Evolutionary conservation across 2,329 filamentous ascomycete genomes (phyloP), one percentile per base, ranked within the genome.

Genomic region (Alternaria ventricosa): DNA sequence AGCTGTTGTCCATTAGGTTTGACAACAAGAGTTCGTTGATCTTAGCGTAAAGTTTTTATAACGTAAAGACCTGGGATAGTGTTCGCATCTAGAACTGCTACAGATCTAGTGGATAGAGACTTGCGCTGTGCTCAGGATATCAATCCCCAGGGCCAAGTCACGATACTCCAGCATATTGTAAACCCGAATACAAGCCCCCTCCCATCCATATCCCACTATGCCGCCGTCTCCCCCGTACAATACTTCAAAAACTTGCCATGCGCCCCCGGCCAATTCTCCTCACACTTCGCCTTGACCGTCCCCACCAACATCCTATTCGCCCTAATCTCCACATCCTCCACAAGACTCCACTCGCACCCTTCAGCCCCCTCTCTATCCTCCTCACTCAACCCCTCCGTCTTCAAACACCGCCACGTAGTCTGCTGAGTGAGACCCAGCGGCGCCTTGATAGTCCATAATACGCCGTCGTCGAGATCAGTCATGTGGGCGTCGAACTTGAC

Each of bases 251-350:
- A 80, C 61, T 65, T 68, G n/a, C 54, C 64, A 68, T 80, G 78
- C 12, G 73, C 63, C 6, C 77, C 75, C 46, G 64, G 71, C 75
- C 75, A 80, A 43, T 75, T 78, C 60, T 71, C 69, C 65, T 80
- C 78, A 56, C 78, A 79, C 66, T 80, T 80, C 0, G 71, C 71
- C 67, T 70, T 79, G 12, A 80, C 78, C 23, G 75, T 79, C 3
- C 74, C 76, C 2, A 78, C 71, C 41, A 80, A 53, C 50, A 80
- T 55, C 58, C 75, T 68, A 30, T 71, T 76, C 43, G 72, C 76
- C 55, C 64, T 73, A 30, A 80, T 80, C 66, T 78, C 76, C 28
- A 78, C 75, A 67, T 79, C 76, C 59, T 80, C 78, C 3, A 79
- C 75, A 13, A 80, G 45, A 59, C 68, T 72, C 76, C 72, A 78